Conservation (phyloP, 2,329 filamentous ascomycete species). For the Scolecobasidium constrictum region DNA sequence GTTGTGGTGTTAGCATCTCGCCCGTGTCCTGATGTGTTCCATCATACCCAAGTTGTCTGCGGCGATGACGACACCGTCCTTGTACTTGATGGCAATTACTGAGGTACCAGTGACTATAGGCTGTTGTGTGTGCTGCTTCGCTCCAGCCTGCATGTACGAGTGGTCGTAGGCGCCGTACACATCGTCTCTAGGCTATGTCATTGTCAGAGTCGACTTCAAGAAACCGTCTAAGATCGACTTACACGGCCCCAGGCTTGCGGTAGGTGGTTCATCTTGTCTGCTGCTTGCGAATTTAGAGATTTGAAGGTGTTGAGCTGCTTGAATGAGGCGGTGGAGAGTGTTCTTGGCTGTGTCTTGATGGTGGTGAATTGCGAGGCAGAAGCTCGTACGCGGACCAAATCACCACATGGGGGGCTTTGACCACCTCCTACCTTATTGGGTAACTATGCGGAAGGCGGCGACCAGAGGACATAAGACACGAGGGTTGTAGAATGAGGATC, state of each 20-base stretch:
- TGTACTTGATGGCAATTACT: slow-evolving; percentile 90
- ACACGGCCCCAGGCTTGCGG: slow-evolving; percentile 57
- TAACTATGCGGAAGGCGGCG: no score
- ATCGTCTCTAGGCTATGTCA: slow-evolving; percentile 93
- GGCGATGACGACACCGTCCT: slow-evolving; percentile 89
- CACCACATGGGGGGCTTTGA: no score
- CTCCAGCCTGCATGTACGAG: slow-evolving; percentile 67
- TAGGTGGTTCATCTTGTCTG: slow-evolving; percentile 50
- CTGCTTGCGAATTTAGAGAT: background rate
- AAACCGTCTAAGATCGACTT: no score
- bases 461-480: no score
- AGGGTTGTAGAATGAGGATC: no score
- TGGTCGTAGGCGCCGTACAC: slow-evolving; percentile 89
- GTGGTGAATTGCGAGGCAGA: background rate
- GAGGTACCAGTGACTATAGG: slow-evolving; percentile 96
- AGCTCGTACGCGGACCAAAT: background rate
- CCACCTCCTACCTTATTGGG: no score
- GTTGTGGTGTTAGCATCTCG: no score
- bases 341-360: no score
- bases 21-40: slow-evolving; percentile 1
- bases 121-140: slow-evolving; percentile 79
- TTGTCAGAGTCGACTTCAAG: no score
- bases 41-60: slow-evolving; percentile 82
- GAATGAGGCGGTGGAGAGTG: no score
- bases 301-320: background rate